Evolutionary conservation across 2,329 filamentous ascomycete genomes (phyloP), one percentile per base, ranked within the genome.

Genomic region (Hansfordia pulvinata): DNA sequence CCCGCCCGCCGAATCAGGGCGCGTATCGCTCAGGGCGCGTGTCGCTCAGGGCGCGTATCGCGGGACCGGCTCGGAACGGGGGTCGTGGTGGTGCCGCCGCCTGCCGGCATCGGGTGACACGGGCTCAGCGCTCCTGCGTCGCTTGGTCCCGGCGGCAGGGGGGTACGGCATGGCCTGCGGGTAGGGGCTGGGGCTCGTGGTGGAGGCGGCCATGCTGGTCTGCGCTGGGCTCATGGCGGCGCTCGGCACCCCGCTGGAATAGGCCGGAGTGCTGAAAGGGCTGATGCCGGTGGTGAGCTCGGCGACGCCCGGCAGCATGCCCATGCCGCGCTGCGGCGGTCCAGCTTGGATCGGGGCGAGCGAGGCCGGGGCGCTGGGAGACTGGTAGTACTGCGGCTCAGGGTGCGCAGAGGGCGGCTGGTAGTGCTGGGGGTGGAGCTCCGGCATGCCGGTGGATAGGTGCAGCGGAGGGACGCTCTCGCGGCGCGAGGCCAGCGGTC

Each of bases 271-370:
- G 35, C 54, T 65, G 42, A 75, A 76, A 1, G 69, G 66, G 35
- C 64, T 71, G 17, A 74, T 56, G 9, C 72, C 71, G 0, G 70
- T 76, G 2, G 72, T 76, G 38, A 77, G 58, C 42, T 77, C 71
- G 19, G 66, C 63, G 10, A 77, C 58, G 26, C 69, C 62, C 2
- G 72, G 72, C n/a, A 77, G 52, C 34, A 65, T 53, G 1, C 54
- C 60, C 5, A 50, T 51, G n/a, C 50, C 49, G 16, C 50, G 44
- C 6, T 50, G 46, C 17, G 50, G 50, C 27, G 46, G 44, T 35
- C 52, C 52, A 10, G 50, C 51, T 29, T 69, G 64, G 21, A 70
- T 69, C n/a, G 64, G 66, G 5, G 65, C 60, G 22, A 69, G 53
- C 9, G 17, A 38, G 32, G 40, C 54, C 40, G 35, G 47, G 41